phyloP scores from a whole-genome alignment of 176 grass and related monocot genomes.

The Carex littledalei region DNA sequence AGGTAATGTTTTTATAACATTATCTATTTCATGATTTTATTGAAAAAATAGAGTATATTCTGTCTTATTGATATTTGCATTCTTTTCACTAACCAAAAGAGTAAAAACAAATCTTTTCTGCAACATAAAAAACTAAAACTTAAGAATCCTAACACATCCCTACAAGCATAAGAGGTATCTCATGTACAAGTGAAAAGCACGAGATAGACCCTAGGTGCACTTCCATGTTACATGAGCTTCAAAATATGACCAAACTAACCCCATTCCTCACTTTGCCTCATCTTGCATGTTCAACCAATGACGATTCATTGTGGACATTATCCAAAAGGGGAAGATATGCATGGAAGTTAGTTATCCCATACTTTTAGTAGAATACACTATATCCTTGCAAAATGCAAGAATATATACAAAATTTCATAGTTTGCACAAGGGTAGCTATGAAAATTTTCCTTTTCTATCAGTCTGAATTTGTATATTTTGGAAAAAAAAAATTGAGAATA shows the following conservation, averaged over 20 bases:
- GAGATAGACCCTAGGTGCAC: not conserved
- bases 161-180: not conserved
- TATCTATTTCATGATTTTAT: not conserved
- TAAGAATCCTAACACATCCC: not conserved
- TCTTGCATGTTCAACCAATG: not conserved
- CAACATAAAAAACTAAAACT: not conserved
- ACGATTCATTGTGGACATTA: not conserved
- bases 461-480: not conserved
- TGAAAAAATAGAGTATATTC: not conserved
- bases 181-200: not conserved
- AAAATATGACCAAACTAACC: not conserved
- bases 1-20: not conserved
- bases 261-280: not conserved
- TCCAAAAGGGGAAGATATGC: not conserved
- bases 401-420: not conserved
- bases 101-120: not conserved
- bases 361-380: not conserved
- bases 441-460: not conserved
- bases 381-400: not conserved
- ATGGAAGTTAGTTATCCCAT: not conserved
- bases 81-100: not conserved
- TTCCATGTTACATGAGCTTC: not conserved
- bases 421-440: not conserved
- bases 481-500: too few relatives aligned
- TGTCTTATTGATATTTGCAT: not conserved